Base-by-base conservation (phyloP, 164 flowering plant genomes). In the Macadamia tetraphylla region DNA sequence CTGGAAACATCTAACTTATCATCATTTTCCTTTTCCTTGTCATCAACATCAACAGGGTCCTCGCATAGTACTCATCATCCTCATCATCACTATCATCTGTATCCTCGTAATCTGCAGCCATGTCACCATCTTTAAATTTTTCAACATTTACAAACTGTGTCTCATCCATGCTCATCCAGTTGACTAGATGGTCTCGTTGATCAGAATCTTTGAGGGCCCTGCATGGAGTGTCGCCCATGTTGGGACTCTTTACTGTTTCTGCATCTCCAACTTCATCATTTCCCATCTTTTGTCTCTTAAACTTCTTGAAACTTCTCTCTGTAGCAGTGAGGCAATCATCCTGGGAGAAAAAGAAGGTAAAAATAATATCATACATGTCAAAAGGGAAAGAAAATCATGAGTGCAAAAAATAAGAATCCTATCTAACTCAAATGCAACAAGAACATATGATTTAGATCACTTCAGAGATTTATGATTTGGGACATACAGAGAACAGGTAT, bases 141-240 rank as follows among this genome's bases (percentile, higher is more conserved):
- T 79, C 84, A 44, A 64, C 63, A 73, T 67, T 71, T 66, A 71
- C 67, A 69, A 79, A 60, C 29, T 67, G 78, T 14, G 75, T 62
- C 30, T 81, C 85, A 59, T 82, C 84, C 83, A 79, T 77, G 79
- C 82, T 81, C 84, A 82, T 82, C 88, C 85, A 81, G 63, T 73
- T 84, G 66, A 84, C 84, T 4, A 81, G 55, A n/a, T 56, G 59
- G 49, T 64, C 70, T 63, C 59, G 72, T 35, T 57, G 55, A 58
- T 67, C 70, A 31, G 46, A 1, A 12, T 62, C 65, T 63, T 65
- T 64, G 0, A 58, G 29, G n/a, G 64, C 66, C 46, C 63, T 40
- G 74, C 64, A 48, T 43, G 58, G 57, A 70, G 40, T 56, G 9
- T 62, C 71, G 66, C 68, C 64, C 64, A 64, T 23, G 31, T 78